Percentiles rank a stretch among this genome's conserved stretches.
Evolutionary conservation across 2,329 filamentous ascomycete species (phyloP).

Genomic region (Pseudogymnoascus sp.): DNA sequence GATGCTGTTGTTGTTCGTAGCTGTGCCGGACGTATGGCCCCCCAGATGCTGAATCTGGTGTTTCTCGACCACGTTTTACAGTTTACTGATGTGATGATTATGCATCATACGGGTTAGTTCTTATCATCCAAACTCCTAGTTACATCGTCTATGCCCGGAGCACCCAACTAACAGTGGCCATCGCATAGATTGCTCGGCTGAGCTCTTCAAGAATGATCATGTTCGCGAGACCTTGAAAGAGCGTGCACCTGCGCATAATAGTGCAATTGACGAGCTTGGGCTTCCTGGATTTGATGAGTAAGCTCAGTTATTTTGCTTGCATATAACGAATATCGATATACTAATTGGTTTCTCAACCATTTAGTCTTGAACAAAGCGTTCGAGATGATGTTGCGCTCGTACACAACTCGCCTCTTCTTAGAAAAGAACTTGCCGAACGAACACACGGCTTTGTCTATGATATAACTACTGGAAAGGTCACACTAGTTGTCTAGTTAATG

Average conservation of each 20-base stretch:
- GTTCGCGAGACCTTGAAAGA: constrained; percentile 22
- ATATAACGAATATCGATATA: not conserved
- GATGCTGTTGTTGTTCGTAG: constrained; percentile 24
- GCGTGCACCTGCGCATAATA: constrained; percentile 17
- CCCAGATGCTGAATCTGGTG: constrained; percentile 22
- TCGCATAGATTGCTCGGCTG: constrained; percentile 23
- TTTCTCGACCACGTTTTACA: constrained; percentile 22
- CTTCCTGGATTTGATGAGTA: constrained; percentile 28
- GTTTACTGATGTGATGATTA: constrained; percentile 24
- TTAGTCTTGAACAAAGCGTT: constrained; percentile 25
- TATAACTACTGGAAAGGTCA: constrained; percentile 24
- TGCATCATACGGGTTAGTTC: constrained; percentile 27
- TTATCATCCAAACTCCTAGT: not conserved
- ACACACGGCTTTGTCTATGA: constrained; percentile 23
- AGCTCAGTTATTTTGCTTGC: not conserved
- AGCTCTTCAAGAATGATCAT: constrained; percentile 20
- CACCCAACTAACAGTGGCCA: not conserved
- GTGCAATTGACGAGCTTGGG: constrained; percentile 22
- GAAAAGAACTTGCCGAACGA: constrained; percentile 23
- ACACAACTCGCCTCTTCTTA: constrained; percentile 20
- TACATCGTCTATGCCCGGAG: not conserved
- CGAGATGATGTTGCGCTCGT: constrained; percentile 25
- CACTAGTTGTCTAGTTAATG: constrained; percentile 8
- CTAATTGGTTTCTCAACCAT: not conserved
- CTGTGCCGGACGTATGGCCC: constrained; percentile 23